Base-by-base conservation (phyloP, 2,329 filamentous ascomycete species). In the Cladosporium colombiae region DNA sequence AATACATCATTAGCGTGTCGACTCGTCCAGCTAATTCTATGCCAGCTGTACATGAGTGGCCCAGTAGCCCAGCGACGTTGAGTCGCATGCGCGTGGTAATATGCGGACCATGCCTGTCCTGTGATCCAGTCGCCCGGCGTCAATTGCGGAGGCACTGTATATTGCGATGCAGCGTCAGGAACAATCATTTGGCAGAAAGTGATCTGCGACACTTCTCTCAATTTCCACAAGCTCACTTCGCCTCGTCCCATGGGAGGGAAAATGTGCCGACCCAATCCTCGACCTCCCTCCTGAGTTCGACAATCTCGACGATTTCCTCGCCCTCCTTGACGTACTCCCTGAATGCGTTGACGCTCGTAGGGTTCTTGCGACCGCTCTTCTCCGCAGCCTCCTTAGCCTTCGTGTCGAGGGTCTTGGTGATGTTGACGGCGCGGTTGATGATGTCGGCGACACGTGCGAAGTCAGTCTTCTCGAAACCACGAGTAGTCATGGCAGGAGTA, bases 401-500 rank as follows among this genome's bases (percentile, higher is more conserved):
- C 78, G 88, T 91, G 79, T 93, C 89, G 55, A 96, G 81, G 67
- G 90, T 86, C 71, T 89, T 85, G 1, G 92, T 89, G 72, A 96
- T 92, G 33, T 86, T 87, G 56, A 96, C 92, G 10, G 91, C 90
- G 57, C 91, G 88, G 79, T 94, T 91, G 62, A 96, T 91, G 69
- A 96, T 91, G 74, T 92, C 90, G 16, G 91, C 92, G 16, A 96
- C 91, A 18, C 91, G 87, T 64, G 87, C 87, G 80, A 98, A 99
- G 80, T 99, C 95, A 64, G 90, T 88, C 74, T 93, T 89, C 71
- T 85, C 86, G 78, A 99, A 94, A n/a, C 94, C 95, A 68, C 95
- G 88, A 21, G 92, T 97, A 25, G 95, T 98, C 95, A 99, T 99
- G 72, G 95, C 95, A 0, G 95, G 95, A 0, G 94, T 95, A 65